These are phyloP conservation scores for Fomitopsis pulvina DNA, from an alignment of 768 basidiomycete species.

Conservation along the genomic window DNA sequence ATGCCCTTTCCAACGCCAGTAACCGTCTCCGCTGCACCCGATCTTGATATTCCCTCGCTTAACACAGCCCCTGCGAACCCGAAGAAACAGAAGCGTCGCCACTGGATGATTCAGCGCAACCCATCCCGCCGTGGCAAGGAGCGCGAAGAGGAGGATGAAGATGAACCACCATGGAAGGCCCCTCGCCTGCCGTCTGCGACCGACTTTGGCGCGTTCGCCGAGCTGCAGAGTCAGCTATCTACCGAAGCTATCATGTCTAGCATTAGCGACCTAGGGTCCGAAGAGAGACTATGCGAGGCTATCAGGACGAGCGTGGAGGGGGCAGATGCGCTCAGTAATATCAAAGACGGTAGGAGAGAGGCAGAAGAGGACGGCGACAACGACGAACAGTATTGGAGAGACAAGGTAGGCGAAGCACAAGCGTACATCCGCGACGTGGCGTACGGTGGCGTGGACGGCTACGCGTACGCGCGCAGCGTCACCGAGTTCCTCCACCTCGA, in stretches of 20 bases:
- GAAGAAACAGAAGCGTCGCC: slow-evolving; percentile 34
- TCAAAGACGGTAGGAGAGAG: neutral
- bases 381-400: slow-evolving; percentile 40
- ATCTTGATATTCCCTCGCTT: neutral
- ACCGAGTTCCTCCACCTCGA: slow-evolving; percentile 56
- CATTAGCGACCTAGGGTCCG: slow-evolving; percentile 21
- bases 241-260: slow-evolving; percentile 13
- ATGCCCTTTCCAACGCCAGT: slow-evolving; percentile 4
- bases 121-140: slow-evolving; percentile 40
- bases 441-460: slow-evolving; percentile 71
- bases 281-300: slow-evolving; percentile 21
- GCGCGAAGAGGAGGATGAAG: slow-evolving; percentile 43
- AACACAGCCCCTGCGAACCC: neutral
- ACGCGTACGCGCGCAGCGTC: slow-evolving; percentile 70
- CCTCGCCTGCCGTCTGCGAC: slow-evolving; percentile 46
- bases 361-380: slow-evolving; percentile 1
- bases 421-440: slow-evolving; percentile 68
- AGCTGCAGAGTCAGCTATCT: slow-evolving; percentile 37
- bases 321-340: neutral
- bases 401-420: slow-evolving; percentile 48
- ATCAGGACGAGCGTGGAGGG: slow-evolving; percentile 16
- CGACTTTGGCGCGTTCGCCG: slow-evolving; percentile 60
- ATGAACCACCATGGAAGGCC: slow-evolving; percentile 35
- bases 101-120: slow-evolving; percentile 58
- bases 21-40: slow-evolving; percentile 1